phyloP scores from a whole-genome alignment of 257 asterid species.

The Capsicum rhomboideum region DNA sequence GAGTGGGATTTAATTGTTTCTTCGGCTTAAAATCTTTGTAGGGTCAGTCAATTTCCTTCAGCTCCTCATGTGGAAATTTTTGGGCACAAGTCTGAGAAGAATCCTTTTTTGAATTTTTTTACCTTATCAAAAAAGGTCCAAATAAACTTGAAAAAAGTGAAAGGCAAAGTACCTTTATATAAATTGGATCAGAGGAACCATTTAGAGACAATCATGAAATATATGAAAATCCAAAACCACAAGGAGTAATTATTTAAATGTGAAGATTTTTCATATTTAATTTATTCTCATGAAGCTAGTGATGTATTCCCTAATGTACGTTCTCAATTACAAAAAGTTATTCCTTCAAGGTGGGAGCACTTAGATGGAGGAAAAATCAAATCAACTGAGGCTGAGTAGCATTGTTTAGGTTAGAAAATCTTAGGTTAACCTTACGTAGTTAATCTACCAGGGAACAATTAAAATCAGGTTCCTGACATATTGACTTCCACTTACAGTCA shows the following conservation, averaged over 20 bases:
- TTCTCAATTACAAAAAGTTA: not conserved
- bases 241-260: not conserved
- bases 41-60: slow-evolving; percentile 7
- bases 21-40: slow-evolving; percentile 24
- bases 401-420: not conserved
- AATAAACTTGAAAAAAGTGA: not conserved
- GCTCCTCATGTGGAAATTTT: slow-evolving; percentile 39
- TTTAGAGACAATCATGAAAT: not conserved
- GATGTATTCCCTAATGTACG: not conserved
- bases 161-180: not conserved
- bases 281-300: not conserved
- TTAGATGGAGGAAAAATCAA: not conserved
- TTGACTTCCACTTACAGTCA: slow-evolving; percentile 1
- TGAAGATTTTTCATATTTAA: not conserved
- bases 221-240: not conserved
- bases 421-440: not conserved
- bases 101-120: not conserved
- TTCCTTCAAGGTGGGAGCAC: not conserved
- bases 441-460: not conserved
- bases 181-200: not conserved
- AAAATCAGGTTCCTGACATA: not conserved
- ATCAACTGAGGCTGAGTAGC: not conserved
- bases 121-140: not conserved
- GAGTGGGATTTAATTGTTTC: slow-evolving; percentile 8
- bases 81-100: slow-evolving; percentile 50